These are phyloP conservation scores for Nicotiana noctiflora DNA, from an alignment of 257 asterid genomes.

Conservation along the genomic window DNA sequence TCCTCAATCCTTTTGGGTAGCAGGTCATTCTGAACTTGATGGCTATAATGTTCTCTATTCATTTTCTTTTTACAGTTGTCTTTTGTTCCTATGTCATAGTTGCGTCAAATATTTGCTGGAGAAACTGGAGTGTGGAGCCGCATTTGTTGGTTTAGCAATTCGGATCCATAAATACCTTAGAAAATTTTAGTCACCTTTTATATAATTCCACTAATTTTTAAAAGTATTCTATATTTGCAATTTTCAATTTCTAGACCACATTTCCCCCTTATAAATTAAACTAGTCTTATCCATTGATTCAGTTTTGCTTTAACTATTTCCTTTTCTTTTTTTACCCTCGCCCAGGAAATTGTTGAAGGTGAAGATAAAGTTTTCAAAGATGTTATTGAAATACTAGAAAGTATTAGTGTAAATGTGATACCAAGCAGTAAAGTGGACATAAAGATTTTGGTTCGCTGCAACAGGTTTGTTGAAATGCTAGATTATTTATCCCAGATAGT, in stretches of 20 bases:
- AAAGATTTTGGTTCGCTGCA: slow-evolving; percentile 78
- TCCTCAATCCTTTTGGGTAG: slow-evolving; percentile 88
- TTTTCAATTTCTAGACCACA: background rate
- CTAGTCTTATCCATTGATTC: background rate
- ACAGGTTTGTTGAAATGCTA: slow-evolving; percentile 44
- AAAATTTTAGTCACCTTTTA: background rate
- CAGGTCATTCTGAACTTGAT: slow-evolving; percentile 40
- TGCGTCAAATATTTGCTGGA: background rate
- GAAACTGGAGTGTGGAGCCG: background rate
- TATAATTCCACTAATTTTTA: background rate
- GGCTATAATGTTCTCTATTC: background rate
- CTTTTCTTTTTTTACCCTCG: background rate
- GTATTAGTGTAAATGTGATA: slow-evolving; percentile 70
- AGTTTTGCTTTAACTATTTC: background rate
- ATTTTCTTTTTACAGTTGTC: no score
- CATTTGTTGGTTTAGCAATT: slow-evolving; percentile 1
- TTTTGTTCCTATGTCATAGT: background rate
- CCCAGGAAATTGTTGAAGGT: slow-evolving; percentile 86
- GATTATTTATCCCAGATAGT: background rate
- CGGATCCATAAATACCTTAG: background rate
- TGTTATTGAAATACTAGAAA: slow-evolving; percentile 92
- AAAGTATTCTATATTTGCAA: background rate
- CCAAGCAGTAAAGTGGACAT: slow-evolving; percentile 76
- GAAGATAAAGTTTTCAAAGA: slow-evolving; percentile 97
- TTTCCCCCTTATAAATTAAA: background rate